phyloP scores from a whole-genome alignment of 1,284 basidiomycete species.

The Microbotryum violaceum region DNA sequence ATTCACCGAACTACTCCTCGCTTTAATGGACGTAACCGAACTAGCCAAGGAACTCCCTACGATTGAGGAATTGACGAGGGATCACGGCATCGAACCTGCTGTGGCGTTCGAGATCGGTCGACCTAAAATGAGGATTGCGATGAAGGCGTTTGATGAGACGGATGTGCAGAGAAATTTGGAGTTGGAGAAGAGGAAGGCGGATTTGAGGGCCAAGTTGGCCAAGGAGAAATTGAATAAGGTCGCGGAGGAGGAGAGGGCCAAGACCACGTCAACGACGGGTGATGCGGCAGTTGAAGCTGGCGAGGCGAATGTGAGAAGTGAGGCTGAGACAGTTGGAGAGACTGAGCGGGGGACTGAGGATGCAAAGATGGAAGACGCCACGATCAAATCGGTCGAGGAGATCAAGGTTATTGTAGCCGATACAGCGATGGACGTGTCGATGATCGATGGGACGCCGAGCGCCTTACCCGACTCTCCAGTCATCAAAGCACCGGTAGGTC shows the following conservation, averaged over 20 bases:
- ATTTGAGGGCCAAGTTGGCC: constrained; percentile 47
- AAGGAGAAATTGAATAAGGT: constrained; percentile 12
- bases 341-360: constrained; percentile 33
- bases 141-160: constrained; percentile 38
- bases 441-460: constrained; percentile 6
- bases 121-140: constrained; percentile 60
- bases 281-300: constrained; percentile 49
- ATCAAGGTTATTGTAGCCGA: constrained; percentile 14
- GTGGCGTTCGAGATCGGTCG: constrained; percentile 88
- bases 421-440: constrained; percentile 10
- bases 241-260: background rate
- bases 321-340: constrained; percentile 42
- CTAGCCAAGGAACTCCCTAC: constrained; percentile 50
- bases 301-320: constrained; percentile 53
- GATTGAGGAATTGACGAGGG: constrained; percentile 59
- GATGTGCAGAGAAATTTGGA: constrained; percentile 14
- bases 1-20: constrained; percentile 48
- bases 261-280: background rate
- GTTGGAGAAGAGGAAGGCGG: constrained; percentile 17
- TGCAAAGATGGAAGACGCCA: constrained; percentile 7
- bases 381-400: constrained; percentile 38
- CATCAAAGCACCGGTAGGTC: background rate
- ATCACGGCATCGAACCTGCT: constrained; percentile 68
- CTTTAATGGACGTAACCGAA: constrained; percentile 41
- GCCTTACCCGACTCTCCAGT: background rate